These are phyloP conservation scores for Carpinus fangiana DNA, from an alignment of 306 rosid genomes.

Conservation along the genomic window DNA sequence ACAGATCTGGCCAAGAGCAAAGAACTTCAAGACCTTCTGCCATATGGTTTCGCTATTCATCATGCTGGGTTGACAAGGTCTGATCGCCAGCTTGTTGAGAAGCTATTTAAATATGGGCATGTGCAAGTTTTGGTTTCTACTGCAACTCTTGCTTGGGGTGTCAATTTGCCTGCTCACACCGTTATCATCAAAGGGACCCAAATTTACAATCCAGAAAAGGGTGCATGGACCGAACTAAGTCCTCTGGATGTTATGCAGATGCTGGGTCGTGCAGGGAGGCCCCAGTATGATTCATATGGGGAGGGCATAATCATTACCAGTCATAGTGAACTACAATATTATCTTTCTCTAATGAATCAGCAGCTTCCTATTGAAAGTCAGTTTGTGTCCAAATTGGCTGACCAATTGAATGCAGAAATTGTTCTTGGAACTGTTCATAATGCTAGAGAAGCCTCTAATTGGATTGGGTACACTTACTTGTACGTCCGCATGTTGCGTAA, in stretches of 20 bases:
- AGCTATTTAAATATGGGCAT: conserved; percentile 91
- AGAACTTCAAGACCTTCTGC: no score
- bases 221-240: conserved; percentile 80
- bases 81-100: conserved; percentile 95
- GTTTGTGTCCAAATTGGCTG: conserved; percentile 43
- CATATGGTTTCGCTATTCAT: no score
- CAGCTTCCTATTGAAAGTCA: conserved; percentile 86
- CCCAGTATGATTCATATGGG: conserved; percentile 80
- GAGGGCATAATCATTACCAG: conserved; percentile 91
- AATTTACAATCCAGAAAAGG: conserved; percentile 90
- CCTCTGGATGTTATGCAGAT: no score
- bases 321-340: conserved; percentile 85
- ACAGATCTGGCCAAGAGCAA: no score
- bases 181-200: conserved; percentile 78
- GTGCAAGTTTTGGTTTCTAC: conserved; percentile 17
- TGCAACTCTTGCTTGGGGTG: no score
- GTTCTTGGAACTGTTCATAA: conserved; percentile 94
- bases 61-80: conserved; percentile 36
- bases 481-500: conserved; percentile 77
- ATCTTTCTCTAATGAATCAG: conserved; percentile 91
- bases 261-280: conserved; percentile 83
- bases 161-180: no score
- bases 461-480: conserved; percentile 88
- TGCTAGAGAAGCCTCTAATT: conserved; percentile 76
- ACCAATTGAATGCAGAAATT: conserved; percentile 89